Evolutionary conservation across 148 eudicot genomes (phyloP), one percentile per base, ranked within the genome.

Genomic region (Rhododendron molle): DNA sequence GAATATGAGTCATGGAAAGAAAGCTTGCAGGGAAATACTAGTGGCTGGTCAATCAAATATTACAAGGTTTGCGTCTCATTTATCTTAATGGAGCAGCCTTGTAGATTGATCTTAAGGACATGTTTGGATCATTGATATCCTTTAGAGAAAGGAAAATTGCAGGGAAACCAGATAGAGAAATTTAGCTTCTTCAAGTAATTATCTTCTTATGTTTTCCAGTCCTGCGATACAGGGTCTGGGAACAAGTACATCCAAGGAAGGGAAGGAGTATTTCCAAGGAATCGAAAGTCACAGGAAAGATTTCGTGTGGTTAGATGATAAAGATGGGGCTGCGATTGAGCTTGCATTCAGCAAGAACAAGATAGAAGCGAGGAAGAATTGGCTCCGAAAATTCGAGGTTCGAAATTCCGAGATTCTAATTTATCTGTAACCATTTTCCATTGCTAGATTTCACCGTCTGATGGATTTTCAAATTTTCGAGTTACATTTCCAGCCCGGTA

Each of bases 331-430:
- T 26, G 95, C 98, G 10, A 97, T 95, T 85, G 99, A 97, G 90
- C 94, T 97, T 84, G 99, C 99, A 52, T 97, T 97, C 71, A 97
- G 99, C 85, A 97, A 93, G 88, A 97, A 97, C 88, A 97, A 93
- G 87, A 95, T 97, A 44, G 99, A 97, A 87, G 98, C 95, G 46
- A 91, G 99, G 85, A 97, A 97, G 89, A 96, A 90, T 81, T 95
- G 99, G 98, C 95, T 95, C 77, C 87, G 96, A 46, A 96, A 93
- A 76, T 93, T 91, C 77, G 94, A 93, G 99, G 99, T 96, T 67
- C 12, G 88, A 34, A 43, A 13, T 47, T 23, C 34, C 36, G 15
- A 47, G 15, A 16, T 49, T 20, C n/a, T 78, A 10, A 3, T 43
- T 10, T 7, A 54, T 58, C n/a, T 58, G n/a, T 18, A 58, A 21